Conservation (phyloP, 2,329 filamentous ascomycete genomes). For the Penicillium freii region DNA sequence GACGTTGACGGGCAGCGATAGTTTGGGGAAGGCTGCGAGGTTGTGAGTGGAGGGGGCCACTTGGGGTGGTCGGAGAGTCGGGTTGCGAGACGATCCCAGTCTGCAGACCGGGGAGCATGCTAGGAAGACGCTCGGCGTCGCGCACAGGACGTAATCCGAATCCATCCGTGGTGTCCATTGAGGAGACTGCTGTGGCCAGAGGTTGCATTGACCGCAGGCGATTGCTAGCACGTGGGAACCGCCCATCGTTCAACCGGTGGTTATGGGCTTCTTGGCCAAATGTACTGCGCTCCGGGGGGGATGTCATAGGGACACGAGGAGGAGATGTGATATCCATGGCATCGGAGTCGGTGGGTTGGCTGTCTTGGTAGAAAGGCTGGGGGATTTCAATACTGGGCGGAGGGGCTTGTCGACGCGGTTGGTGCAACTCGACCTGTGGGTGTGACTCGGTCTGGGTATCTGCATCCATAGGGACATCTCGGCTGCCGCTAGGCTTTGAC, state of each 20-base stretch:
- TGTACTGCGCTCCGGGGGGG: constrained; percentile 68
- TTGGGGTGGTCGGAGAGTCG: constrained; percentile 82
- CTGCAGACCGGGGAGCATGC: constrained; percentile 70
- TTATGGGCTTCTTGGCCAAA: constrained; percentile 57
- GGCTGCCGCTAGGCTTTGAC: constrained; percentile 29
- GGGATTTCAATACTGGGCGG: constrained; percentile 82
- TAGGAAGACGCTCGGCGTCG: constrained; percentile 77
- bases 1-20: constrained; percentile 64
- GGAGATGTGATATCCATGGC: constrained; percentile 62
- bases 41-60: constrained; percentile 62
- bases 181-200: constrained; percentile 63
- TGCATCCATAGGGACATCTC: constrained; percentile 43
- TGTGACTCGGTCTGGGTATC: constrained; percentile 58
- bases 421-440: constrained; percentile 53
- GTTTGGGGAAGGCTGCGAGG: constrained; percentile 55
- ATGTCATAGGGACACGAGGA: constrained; percentile 63
- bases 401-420: constrained; percentile 72
- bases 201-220: constrained; percentile 62
- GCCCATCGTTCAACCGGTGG: constrained; percentile 46
- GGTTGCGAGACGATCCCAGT: constrained; percentile 79
- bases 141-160: constrained; percentile 75
- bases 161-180: constrained; percentile 67
- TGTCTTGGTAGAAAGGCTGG: constrained; percentile 53
- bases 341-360: constrained; percentile 49
- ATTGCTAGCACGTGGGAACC: constrained; percentile 47